phyloP scores from a whole-genome alignment of 208 protist species.

The Leptomonas pyrrhocoris region DNA sequence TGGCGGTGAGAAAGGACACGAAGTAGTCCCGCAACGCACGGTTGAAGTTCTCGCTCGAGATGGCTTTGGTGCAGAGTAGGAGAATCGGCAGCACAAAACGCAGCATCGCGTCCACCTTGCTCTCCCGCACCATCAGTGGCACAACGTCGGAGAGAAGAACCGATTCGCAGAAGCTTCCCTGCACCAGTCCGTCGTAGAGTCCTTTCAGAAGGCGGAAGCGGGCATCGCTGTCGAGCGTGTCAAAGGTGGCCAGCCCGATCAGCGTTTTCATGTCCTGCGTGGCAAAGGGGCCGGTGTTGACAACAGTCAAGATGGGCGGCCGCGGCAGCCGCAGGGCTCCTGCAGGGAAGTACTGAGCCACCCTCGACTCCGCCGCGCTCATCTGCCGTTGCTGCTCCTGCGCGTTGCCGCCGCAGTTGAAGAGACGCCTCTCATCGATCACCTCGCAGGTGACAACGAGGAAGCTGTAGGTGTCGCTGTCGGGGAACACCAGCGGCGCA shows the following conservation, averaged over 20 bases:
- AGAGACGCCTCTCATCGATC: conserved; percentile 34
- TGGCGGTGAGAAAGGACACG: conserved; percentile 30
- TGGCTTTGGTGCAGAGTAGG: conserved; percentile 32
- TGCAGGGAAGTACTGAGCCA: conserved; percentile 47
- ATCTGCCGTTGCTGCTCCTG: conserved; percentile 32
- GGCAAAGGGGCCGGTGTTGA: conserved; percentile 46
- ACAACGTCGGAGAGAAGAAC: conserved; percentile 44
- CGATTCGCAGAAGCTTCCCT: conserved; percentile 37
- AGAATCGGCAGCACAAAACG: conserved; percentile 59
- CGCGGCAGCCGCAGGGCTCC: conserved; percentile 32
- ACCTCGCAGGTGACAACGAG: conserved; percentile 50
- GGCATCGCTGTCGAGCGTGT: conserved; percentile 40
- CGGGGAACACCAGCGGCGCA: conserved; percentile 38
- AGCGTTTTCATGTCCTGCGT: conserved; percentile 45
- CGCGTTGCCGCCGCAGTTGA: conserved; percentile 39
- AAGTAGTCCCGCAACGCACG: conserved; percentile 46
- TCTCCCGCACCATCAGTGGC: conserved; percentile 55
- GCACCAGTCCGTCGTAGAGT: conserved; percentile 42
- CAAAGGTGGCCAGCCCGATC: conserved; percentile 33
- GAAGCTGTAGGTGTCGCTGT: conserved; percentile 67
- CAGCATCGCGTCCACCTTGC: conserved; percentile 42
- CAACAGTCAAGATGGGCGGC: conserved; percentile 33
- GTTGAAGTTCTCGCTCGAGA: conserved; percentile 38
- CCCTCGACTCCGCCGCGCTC: conserved; percentile 21
- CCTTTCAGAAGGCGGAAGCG: conserved; percentile 45